A percentile compares a stretch with the other conserved stretches of the same genome.
These are phyloP conservation scores for Fragilariopsis cylindrus DNA, from an alignment of 108 stramenopile species.

Conservation along the genomic window DNA sequence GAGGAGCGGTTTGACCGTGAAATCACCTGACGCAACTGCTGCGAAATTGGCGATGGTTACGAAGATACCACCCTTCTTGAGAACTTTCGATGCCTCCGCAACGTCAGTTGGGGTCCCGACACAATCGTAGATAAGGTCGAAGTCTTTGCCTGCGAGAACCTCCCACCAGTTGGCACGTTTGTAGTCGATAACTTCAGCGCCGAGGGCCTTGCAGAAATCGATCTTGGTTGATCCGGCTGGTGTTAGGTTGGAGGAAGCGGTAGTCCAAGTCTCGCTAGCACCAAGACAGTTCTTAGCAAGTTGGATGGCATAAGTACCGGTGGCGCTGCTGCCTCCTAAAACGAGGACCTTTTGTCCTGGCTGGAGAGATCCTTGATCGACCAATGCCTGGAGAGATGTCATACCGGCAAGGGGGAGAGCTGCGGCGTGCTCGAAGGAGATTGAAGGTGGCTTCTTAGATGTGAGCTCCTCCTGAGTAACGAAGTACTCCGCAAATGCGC, in stretches of 20 bases:
- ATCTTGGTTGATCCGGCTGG: background rate
- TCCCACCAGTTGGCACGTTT: slow-evolving; percentile 7
- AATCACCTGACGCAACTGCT: background rate
- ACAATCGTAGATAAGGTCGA: slow-evolving; percentile 33
- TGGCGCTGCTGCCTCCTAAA: slow-evolving; percentile 39
- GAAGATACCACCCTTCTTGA: slow-evolving; percentile 2
- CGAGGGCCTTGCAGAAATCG: slow-evolving; percentile 24
- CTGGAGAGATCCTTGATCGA: background rate
- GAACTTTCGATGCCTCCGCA: background rate
- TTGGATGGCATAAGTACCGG: slow-evolving; percentile 42
- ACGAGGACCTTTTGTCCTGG: slow-evolving; percentile 37
- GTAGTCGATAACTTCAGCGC: slow-evolving; percentile 38
- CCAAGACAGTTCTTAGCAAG: slow-evolving; percentile 26
- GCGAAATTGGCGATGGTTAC: background rate
- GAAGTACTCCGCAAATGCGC: slow-evolving; percentile 33
- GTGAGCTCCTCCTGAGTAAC: background rate
- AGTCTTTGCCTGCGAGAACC: slow-evolving; percentile 20
- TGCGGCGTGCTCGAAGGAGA: slow-evolving; percentile 23
- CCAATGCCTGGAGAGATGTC: slow-evolving; percentile 29
- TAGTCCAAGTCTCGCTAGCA: slow-evolving; percentile 27
- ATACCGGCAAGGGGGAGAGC: slow-evolving; percentile 26
- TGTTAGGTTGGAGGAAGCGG: slow-evolving; percentile 11
- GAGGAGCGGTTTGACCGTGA: too few relatives aligned
- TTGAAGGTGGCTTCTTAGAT: slow-evolving; percentile 20
- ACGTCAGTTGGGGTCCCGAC: background rate